phyloP scores from a whole-genome alignment of 2,329 filamentous ascomycete species.

The Bertia moriformis region DNA sequence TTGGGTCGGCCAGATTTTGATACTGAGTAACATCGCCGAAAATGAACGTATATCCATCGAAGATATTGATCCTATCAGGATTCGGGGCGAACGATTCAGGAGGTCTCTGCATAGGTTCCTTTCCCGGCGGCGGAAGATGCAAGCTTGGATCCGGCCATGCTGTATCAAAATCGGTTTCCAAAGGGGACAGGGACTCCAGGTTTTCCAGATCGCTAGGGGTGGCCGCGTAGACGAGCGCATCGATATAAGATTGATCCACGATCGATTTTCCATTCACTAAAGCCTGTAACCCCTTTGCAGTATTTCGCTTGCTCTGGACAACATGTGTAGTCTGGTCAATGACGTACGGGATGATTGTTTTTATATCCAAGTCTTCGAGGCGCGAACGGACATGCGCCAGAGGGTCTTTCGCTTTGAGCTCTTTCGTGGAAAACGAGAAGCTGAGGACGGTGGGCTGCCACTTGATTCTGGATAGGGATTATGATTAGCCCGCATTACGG shows the following conservation, averaged over 20 bases:
- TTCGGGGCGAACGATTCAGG: constrained; percentile 36
- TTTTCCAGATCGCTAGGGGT: constrained; percentile 28
- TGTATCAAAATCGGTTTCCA: constrained; percentile 44
- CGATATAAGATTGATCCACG: constrained; percentile 37
- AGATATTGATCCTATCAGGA: constrained; percentile 30
- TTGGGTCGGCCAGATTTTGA: constrained; percentile 33
- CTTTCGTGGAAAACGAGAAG: constrained; percentile 34
- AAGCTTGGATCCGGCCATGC: constrained; percentile 39
- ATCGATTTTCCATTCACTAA: constrained; percentile 41
- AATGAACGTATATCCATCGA: constrained; percentile 42
- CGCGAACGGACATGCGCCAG: constrained; percentile 27
- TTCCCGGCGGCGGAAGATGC: constrained; percentile 34
- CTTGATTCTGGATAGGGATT: constrained; percentile 22
- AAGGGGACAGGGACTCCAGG: constrained; percentile 26
- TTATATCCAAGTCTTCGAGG: constrained; percentile 43
- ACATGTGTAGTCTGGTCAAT: constrained; percentile 43
- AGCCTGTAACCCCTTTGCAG: constrained; percentile 42
- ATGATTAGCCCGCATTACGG: constrained; percentile 3
- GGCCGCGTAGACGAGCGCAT: constrained; percentile 34
- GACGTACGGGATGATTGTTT: constrained; percentile 38
- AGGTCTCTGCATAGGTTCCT: constrained; percentile 34
- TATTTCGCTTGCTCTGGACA: constrained; percentile 44
- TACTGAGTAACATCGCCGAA: constrained; percentile 38
- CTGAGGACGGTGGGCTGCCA: constrained; percentile 43
- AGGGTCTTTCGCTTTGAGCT: constrained; percentile 28